phyloP scores from a whole-genome alignment of 306 rosid species.

The Lupinus albus region DNA sequence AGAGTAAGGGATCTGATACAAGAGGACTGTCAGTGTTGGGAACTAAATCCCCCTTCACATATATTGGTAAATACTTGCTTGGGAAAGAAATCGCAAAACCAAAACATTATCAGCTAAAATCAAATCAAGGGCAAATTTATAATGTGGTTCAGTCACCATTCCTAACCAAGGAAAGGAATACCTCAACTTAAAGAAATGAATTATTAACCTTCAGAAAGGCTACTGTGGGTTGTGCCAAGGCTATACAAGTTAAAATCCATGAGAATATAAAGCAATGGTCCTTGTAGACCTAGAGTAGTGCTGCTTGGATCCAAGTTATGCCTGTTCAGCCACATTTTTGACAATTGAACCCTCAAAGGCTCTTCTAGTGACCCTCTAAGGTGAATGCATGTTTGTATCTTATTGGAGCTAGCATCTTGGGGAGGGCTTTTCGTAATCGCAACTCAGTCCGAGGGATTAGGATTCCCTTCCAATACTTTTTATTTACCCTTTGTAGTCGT shows the following conservation, averaged over 20 bases:
- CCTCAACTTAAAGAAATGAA: not conserved
- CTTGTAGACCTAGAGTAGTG: not conserved
- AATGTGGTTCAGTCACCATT: not conserved
- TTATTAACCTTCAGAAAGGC: not conserved
- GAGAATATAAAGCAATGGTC: not conserved
- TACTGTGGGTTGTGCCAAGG: not conserved
- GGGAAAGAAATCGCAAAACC: not conserved
- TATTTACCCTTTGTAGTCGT: not conserved
- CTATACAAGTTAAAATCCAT: not conserved
- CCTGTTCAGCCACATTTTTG: not conserved
- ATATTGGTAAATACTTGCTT: not conserved
- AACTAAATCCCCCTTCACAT: not conserved
- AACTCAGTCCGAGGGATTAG: not conserved
- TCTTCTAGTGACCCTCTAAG: too few relatives aligned
- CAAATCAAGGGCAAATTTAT: not conserved
- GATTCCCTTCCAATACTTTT: too few relatives aligned
- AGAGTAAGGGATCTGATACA: not conserved
- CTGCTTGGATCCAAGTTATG: not conserved
- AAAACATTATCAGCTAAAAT: not conserved
- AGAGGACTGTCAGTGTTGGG: not conserved
- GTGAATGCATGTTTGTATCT: too few relatives aligned
- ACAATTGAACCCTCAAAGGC: not conserved
- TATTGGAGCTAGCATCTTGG: not conserved
- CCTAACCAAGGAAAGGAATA: not conserved
- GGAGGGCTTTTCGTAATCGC: not conserved